phyloP scores from a whole-genome alignment of 176 grass and related monocot species.

The Rhynchospora pubera region DNA sequence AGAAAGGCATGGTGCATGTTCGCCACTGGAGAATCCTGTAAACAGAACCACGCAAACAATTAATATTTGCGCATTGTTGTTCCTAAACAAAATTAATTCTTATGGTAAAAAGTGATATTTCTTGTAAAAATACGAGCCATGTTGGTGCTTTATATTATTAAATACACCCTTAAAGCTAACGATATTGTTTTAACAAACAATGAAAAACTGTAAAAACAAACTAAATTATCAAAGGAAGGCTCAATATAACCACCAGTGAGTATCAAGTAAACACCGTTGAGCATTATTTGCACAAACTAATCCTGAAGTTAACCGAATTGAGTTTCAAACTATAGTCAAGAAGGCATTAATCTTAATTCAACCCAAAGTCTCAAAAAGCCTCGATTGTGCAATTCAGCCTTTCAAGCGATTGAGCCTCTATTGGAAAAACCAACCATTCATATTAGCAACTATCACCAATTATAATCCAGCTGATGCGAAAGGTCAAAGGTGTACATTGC shows the following conservation, averaged over 20 bases:
- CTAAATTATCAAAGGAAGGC: background rate
- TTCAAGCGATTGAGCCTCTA: background rate
- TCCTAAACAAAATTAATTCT: background rate
- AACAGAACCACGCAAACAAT: background rate
- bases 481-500: background rate
- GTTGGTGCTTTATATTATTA: background rate
- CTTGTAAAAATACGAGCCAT: background rate
- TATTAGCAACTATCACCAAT: background rate
- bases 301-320: background rate
- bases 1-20: slow-evolving; percentile 25
- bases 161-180: background rate
- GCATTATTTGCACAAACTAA: background rate
- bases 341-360: background rate
- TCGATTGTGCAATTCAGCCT: background rate
- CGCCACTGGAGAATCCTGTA: slow-evolving; percentile 22
- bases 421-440: background rate
- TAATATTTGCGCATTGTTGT: background rate
- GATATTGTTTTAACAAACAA: background rate
- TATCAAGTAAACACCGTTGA: background rate
- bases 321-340: background rate
- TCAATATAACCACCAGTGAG: background rate
- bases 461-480: background rate
- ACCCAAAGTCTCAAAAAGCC: background rate
- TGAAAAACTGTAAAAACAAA: background rate
- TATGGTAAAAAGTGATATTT: no score